A percentile compares a stretch with the other conserved stretches of the same genome.
Conservation (phyloP, 2,329 filamentous ascomycete genomes). For the Penicillium sumatraense region DNA sequence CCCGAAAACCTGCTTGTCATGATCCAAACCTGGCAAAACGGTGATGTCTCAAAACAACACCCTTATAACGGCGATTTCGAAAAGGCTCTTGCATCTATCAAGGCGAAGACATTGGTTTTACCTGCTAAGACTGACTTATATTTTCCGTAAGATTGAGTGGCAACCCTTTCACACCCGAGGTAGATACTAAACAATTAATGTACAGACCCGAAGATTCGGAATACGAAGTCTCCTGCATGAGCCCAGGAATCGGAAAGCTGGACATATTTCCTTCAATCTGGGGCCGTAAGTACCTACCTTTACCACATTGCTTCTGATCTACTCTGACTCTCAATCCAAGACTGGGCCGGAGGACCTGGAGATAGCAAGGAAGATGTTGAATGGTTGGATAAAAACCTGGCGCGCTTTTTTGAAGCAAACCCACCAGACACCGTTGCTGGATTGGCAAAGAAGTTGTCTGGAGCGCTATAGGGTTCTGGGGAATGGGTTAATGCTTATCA, state of each 20-base stretch:
- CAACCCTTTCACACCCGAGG: no score
- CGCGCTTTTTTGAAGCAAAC: conserved; percentile 53
- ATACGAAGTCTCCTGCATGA: conserved; percentile 70
- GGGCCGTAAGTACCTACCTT: conserved; percentile 57
- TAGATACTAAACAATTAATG: not conserved
- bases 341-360: conserved; percentile 71
- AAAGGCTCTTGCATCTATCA: conserved; percentile 69
- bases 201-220: conserved; percentile 73
- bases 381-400: conserved; percentile 70
- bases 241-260: conserved; percentile 60
- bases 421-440: conserved; percentile 1
- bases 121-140: conserved; percentile 77
- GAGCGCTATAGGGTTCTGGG: not conserved
- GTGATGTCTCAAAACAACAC: conserved; percentile 69
- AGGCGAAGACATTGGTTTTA: conserved; percentile 72
- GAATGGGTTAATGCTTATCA: no score
- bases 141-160: conserved; percentile 63
- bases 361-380: conserved; percentile 71
- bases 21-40: conserved; percentile 79
- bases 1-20: conserved; percentile 76
- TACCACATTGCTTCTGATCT: not conserved
- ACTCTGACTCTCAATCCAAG: conserved; percentile 29
- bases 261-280: conserved; percentile 64
- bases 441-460: conserved; percentile 10
- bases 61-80: conserved; percentile 71